Conservation (phyloP, 1,139 yeast genomes). For the Fermentozyma sake region DNA sequence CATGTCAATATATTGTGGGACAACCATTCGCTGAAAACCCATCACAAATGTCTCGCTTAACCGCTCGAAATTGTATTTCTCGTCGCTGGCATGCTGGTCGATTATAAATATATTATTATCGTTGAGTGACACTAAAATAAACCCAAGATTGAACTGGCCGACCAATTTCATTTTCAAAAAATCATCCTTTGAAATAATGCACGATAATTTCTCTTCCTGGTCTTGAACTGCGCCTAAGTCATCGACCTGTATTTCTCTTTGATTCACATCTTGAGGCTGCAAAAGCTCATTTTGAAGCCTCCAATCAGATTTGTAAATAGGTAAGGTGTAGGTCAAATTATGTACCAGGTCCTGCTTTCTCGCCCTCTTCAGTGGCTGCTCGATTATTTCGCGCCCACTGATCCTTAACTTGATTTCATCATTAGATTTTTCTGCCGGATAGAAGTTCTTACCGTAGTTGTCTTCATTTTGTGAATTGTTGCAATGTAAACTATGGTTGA, state of each 20-base stretch:
- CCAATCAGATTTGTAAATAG: slow-evolving; percentile 1
- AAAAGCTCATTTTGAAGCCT: too few species aligned
- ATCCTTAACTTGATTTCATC: slow-evolving; percentile 14
- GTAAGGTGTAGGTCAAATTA: slow-evolving; percentile 4
- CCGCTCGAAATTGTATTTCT: slow-evolving; percentile 81
- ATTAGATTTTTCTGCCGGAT: slow-evolving; percentile 9
- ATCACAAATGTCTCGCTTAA: slow-evolving; percentile 53
- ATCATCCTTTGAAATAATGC: slow-evolving; percentile 58
- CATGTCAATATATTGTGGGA: slow-evolving; percentile 60
- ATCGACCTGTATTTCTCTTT: slow-evolving; percentile 12
- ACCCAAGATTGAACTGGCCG: slow-evolving; percentile 93
- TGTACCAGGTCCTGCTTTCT: slow-evolving; percentile 9
- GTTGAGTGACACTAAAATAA: slow-evolving; percentile 59
- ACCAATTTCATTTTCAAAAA: slow-evolving; percentile 69
- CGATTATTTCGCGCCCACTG: too few species aligned
- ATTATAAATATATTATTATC: slow-evolving; percentile 66
- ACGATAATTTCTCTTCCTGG: slow-evolving; percentile 51
- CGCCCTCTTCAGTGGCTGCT: slow-evolving; percentile 7
- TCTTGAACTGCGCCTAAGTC: slow-evolving; percentile 25
- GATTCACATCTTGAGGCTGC: too few species aligned
- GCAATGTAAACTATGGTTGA: neutral
- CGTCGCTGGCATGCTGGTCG: slow-evolving; percentile 98
- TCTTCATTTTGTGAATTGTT: slow-evolving; percentile 3
- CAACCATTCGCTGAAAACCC: slow-evolving; percentile 59
- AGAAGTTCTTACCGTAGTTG: slow-evolving; percentile 10